Evolutionary conservation across 345 rosid species (phyloP).

Genomic region (Eucalyptus cloeziana): DNA sequence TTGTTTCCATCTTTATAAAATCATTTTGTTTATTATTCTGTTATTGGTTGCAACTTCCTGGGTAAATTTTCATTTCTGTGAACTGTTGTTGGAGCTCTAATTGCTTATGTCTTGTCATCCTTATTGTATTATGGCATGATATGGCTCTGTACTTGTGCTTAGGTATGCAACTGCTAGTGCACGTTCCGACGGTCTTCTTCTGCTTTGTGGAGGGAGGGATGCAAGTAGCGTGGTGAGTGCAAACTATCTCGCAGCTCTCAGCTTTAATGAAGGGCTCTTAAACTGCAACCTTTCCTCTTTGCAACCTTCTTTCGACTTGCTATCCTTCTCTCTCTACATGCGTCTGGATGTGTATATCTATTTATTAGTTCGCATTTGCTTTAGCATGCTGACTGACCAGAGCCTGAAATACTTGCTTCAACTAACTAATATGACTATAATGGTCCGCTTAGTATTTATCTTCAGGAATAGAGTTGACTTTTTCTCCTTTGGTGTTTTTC

Average conservation of each 20-base stretch:
- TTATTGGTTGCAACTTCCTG: neutral
- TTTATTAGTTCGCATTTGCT: neutral
- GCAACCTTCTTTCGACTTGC: neutral
- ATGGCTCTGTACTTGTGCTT: neutral
- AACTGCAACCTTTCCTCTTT: neutral
- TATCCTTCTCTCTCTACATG: neutral
- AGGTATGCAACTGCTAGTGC: conserved; percentile 99
- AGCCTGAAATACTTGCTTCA: neutral
- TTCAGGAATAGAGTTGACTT: neutral
- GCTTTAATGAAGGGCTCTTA: neutral
- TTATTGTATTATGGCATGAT: neutral
- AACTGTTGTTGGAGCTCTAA: neutral
- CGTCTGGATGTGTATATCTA: neutral
- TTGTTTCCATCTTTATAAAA: neutral
- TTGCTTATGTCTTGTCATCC: neutral
- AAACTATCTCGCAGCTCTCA: neutral
- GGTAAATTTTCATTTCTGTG: neutral
- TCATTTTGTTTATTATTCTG: neutral
- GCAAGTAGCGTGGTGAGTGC: conserved; percentile 85
- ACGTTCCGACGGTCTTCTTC: conserved; percentile 98
- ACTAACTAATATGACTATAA: neutral
- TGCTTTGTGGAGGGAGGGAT: conserved; percentile 99
- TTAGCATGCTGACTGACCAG: neutral
- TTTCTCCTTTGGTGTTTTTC: neutral
- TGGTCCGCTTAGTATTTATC: neutral